Evolutionary conservation across 345 rosid species (phyloP).

Genomic region (Populus davidiana): DNA sequence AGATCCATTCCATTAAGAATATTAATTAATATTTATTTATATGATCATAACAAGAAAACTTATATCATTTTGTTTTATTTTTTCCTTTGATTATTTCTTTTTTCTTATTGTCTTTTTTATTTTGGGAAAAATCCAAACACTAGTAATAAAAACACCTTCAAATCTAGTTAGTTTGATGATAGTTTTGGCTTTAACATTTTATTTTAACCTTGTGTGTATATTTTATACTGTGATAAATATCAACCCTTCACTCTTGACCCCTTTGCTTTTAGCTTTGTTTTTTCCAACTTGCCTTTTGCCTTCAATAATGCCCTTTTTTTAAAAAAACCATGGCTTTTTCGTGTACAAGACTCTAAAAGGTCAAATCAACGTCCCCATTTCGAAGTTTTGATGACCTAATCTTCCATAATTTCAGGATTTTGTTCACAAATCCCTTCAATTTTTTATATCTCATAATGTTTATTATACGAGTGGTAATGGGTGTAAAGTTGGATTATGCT

Average conservation of each 20-base stretch:
- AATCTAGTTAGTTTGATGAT: neutral
- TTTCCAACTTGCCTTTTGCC: conserved; percentile 6
- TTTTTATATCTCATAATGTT: neutral
- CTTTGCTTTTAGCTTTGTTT: conserved; percentile 11
- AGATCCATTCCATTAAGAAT: no score
- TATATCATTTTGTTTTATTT: no score
- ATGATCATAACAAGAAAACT: no score
- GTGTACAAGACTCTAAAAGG: conserved; percentile 11
- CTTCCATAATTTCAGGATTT: conserved; percentile 24
- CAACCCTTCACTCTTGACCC: neutral
- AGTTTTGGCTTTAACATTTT: neutral
- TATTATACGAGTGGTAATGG: neutral
- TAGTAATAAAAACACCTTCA: neutral
- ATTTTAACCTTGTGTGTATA: neutral
- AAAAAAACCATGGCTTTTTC: neutral
- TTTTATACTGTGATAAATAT: neutral
- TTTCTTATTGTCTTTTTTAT: neutral
- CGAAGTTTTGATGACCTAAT: neutral
- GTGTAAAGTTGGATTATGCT: neutral
- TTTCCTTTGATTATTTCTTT: neutral
- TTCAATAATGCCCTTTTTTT: neutral
- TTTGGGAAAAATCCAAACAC: neutral
- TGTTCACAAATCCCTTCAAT: neutral
- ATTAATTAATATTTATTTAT: no score
- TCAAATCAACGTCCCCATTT: conserved; percentile 4